phyloP scores from a whole-genome alignment of 2,329 filamentous ascomycete genomes.

The Aureobasidium sp. region DNA sequence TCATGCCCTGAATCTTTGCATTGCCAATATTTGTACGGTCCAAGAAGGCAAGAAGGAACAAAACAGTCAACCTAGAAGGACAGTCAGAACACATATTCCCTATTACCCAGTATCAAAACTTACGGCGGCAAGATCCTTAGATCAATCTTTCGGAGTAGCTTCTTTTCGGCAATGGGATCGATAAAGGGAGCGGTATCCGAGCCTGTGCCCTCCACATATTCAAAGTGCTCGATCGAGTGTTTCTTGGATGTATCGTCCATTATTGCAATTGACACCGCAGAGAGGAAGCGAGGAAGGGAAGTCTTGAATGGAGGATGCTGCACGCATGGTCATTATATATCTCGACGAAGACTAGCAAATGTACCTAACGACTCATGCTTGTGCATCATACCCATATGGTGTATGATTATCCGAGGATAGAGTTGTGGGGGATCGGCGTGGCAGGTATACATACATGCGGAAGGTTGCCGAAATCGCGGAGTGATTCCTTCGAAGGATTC shows the following conservation, averaged over 20 bases:
- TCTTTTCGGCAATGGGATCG: constrained; percentile 29
- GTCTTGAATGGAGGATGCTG: background rate
- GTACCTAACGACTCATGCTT: background rate
- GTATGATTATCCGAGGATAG: background rate
- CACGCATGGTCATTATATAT: background rate
- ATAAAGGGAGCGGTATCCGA: background rate
- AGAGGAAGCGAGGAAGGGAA: background rate
- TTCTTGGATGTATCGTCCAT: background rate
- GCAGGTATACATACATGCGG: background rate
- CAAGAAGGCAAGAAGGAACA: constrained; percentile 39
- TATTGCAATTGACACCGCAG: background rate
- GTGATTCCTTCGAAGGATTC: background rate
- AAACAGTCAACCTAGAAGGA: constrained; percentile 27
- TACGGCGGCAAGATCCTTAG: constrained; percentile 38
- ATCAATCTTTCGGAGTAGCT: constrained; percentile 41
- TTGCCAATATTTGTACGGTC: constrained; percentile 35
- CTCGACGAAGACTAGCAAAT: background rate
- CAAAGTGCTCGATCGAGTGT: constrained; percentile 3
- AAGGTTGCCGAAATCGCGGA: background rate
- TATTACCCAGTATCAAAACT: background rate
- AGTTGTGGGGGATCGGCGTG: constrained; percentile 1
- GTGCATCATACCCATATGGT: background rate
- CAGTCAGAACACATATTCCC: background rate
- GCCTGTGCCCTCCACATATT: background rate
- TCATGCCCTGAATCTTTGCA: constrained; percentile 33